Percentiles rank a stretch among this genome's conserved stretches.
These are phyloP conservation scores for Suhomyces bribrorum DNA, from an alignment of 1,139 yeast species.

Conservation along the genomic window DNA sequence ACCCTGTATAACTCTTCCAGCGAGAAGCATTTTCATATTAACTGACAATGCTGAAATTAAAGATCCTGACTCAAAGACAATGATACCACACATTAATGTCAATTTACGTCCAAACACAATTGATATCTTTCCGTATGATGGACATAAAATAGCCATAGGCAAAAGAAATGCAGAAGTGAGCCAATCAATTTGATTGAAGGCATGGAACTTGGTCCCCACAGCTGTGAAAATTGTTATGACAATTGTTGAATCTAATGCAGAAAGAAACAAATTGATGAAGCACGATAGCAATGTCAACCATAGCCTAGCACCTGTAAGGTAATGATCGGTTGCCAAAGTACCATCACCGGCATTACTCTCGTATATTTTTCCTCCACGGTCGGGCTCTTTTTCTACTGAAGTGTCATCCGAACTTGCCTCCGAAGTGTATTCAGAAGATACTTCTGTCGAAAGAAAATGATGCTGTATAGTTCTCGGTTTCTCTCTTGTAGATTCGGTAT, in stretches of 20 bases:
- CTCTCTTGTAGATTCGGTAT: neutral
- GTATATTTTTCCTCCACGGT: constrained; percentile 10
- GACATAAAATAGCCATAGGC: constrained; percentile 25
- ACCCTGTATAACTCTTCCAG: constrained; percentile 26
- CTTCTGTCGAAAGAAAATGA: too few relatives aligned
- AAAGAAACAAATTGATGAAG: constrained; percentile 21
- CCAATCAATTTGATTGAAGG: constrained; percentile 25
- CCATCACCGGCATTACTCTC: constrained; percentile 30
- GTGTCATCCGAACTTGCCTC: neutral
- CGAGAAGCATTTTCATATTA: constrained; percentile 25
- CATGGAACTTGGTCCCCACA: constrained; percentile 22
- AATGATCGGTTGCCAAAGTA: constrained; percentile 20
- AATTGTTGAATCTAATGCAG: constrained; percentile 28
- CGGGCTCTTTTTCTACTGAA: neutral
- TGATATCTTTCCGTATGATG: constrained; percentile 25
- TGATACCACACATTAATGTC: constrained; percentile 20
- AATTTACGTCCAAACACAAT: constrained; percentile 25
- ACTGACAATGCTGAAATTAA: constrained; percentile 21
- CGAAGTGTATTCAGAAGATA: neutral
- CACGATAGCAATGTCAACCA: constrained; percentile 18
- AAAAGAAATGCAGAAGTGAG: constrained; percentile 23
- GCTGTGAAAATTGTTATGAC: constrained; percentile 23
- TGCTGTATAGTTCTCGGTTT: neutral
- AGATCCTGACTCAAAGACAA: constrained; percentile 25
- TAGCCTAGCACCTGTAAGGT: constrained; percentile 19